Evolutionary conservation across 2,329 filamentous ascomycete genomes (phyloP).

Genomic region (Penicillium sp.): DNA sequence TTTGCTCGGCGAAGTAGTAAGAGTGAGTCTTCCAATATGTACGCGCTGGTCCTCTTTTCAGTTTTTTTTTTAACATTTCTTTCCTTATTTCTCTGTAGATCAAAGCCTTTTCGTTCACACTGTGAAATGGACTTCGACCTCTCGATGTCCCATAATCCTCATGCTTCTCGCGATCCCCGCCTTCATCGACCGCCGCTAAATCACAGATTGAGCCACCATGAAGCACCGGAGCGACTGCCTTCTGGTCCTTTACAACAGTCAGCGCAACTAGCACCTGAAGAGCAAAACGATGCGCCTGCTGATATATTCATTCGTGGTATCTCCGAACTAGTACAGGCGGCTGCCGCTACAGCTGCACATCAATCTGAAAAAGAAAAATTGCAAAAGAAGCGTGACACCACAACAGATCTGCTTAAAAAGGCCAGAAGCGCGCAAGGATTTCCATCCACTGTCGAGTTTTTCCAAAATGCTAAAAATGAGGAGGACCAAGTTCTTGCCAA

Average conservation of each 20-base stretch:
- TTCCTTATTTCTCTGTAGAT: background rate
- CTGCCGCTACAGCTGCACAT: slow-evolving; percentile 31
- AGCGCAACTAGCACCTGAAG: background rate
- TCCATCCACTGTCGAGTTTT: slow-evolving; percentile 30
- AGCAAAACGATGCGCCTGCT: slow-evolving; percentile 5
- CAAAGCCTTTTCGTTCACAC: background rate
- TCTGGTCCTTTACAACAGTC: background rate
- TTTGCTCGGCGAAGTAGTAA: background rate
- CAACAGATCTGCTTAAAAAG: slow-evolving; percentile 44
- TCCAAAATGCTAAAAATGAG: slow-evolving; percentile 26
- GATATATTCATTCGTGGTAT: slow-evolving; percentile 49
- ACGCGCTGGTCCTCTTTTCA: background rate
- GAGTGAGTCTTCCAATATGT: background rate
- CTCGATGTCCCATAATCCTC: slow-evolving; percentile 8
- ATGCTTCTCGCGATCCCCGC: slow-evolving; percentile 27
- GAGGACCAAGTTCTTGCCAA: slow-evolving; percentile 26
- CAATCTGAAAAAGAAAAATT: slow-evolving; percentile 33
- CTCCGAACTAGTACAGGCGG: slow-evolving; percentile 27
- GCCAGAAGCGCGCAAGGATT: slow-evolving; percentile 27
- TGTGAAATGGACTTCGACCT: slow-evolving; percentile 22
- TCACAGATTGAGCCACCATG: background rate
- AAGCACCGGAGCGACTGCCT: background rate
- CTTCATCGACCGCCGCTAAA: slow-evolving; percentile 18
- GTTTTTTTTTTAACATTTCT: background rate
- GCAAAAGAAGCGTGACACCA: slow-evolving; percentile 34